phyloP scores from a whole-genome alignment of 768 basidiomycete species.

The Cubamyces lactineus region DNA sequence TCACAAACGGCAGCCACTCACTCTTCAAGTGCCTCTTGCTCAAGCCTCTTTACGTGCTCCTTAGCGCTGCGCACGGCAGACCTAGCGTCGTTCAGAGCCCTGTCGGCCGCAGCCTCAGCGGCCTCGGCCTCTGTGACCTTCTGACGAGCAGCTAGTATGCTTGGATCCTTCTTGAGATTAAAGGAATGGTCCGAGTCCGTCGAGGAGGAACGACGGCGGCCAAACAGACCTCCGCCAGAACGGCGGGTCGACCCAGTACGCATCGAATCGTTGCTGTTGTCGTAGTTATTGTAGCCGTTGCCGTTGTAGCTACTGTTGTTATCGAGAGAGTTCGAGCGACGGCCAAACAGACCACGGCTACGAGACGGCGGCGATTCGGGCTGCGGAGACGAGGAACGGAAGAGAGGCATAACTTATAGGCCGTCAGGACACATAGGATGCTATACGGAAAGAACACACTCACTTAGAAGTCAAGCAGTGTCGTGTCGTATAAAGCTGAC shows the following conservation, averaged over 20 bases:
- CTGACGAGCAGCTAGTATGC: constrained; percentile 50
- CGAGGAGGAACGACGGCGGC: constrained; percentile 34
- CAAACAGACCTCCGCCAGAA: constrained; percentile 30
- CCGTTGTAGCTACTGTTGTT: neutral
- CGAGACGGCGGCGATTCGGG: constrained; percentile 24
- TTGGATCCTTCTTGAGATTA: constrained; percentile 43
- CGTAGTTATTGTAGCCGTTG: constrained; percentile 10
- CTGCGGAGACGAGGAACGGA: constrained; percentile 26
- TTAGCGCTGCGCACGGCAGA: constrained; percentile 50
- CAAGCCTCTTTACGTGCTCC: constrained; percentile 51
- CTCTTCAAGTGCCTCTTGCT: constrained; percentile 57
- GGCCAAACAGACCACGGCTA: constrained; percentile 32
- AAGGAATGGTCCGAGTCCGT: constrained; percentile 15
- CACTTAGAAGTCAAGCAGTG: neutral
- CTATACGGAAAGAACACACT: neutral
- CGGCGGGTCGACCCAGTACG: neutral
- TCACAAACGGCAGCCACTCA: constrained; percentile 33
- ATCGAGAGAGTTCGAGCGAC: constrained; percentile 23
- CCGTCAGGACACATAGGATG: no score
- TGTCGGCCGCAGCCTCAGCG: constrained; percentile 56
- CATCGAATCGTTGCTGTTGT: constrained; percentile 16
- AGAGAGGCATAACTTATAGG: constrained; percentile 34
- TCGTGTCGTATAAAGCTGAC: no score
- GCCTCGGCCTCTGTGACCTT: constrained; percentile 54
- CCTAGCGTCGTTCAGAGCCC: constrained; percentile 50